phyloP scores from a whole-genome alignment of 108 stramenopile species.

The Fistulifera pelliculosa region DNA sequence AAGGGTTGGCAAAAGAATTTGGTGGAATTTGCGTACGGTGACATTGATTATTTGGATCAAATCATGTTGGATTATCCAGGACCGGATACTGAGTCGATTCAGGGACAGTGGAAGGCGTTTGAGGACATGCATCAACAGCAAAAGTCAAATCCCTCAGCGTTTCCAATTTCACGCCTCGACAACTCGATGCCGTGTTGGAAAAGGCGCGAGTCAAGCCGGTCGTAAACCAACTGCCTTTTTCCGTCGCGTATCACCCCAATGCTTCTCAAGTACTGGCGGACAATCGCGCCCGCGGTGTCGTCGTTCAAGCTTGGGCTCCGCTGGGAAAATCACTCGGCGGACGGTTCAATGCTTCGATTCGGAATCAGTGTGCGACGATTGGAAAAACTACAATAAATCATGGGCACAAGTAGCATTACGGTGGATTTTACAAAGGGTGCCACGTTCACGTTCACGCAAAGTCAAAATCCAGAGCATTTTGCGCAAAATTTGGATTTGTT shows the following conservation, averaged over 20 bases:
- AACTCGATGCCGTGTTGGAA: conserved; percentile 55
- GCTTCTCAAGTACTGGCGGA: conserved; percentile 27
- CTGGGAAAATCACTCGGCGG: conserved; percentile 35
- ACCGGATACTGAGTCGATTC: conserved; percentile 57
- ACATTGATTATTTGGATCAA: conserved; percentile 64
- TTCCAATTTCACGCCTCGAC: conserved; percentile 56
- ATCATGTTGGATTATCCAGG: conserved; percentile 82
- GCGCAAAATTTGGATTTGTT: conserved; percentile 64
- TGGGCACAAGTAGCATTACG: conserved; percentile 69
- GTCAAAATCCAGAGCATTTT: conserved; percentile 50
- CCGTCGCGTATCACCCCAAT: conserved; percentile 55
- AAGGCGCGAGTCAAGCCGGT: conserved; percentile 44
- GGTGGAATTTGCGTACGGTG: conserved; percentile 44
- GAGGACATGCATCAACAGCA: conserved; percentile 56
- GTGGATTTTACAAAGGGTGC: conserved; percentile 68
- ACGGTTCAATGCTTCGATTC: conserved; percentile 30
- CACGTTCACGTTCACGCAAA: conserved; percentile 55
- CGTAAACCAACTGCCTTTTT: conserved; percentile 66
- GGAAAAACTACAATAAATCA: conserved; percentile 60
- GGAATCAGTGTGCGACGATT: conserved; percentile 36
- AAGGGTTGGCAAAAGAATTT: conserved; percentile 64
- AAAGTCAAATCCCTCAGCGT: conserved; percentile 46
- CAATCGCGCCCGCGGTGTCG: conserved; percentile 45
- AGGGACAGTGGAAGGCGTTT: conserved; percentile 63
- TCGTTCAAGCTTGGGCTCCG: conserved; percentile 76